Conservation (phyloP, 352 stramenopile genomes). For the Saprolegnia parasitica region DNA sequence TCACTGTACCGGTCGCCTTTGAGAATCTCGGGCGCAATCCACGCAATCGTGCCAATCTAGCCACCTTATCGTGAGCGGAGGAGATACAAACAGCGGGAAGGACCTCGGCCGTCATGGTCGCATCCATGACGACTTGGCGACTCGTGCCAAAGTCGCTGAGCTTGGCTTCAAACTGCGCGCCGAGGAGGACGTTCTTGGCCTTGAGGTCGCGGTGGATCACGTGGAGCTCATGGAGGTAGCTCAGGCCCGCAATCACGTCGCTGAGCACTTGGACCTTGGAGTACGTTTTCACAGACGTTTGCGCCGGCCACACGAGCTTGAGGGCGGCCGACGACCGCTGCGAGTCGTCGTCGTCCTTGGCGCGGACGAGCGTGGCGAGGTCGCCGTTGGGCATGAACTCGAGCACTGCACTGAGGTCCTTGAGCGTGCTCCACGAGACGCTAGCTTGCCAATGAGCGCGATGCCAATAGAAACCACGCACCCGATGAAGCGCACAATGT, state of each 20-base stretch:
- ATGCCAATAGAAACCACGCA: too few species aligned
- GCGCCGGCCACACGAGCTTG: conserved; percentile 18
- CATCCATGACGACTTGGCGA: conserved; percentile 31
- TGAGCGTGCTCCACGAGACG: conserved; percentile 47
- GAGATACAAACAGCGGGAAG: not conserved
- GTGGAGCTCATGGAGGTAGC: conserved; percentile 21
- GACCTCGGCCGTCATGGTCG: conserved; percentile 31
- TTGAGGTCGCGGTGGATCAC: conserved; percentile 61
- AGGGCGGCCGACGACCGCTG: not conserved
- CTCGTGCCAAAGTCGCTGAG: conserved; percentile 82
- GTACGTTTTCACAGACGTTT: not conserved
- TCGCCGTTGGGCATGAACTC: conserved; percentile 49
- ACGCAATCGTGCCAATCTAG: conserved; percentile 28
- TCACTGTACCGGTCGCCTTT: conserved; percentile 22
- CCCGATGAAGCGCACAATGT: conserved; percentile 51
- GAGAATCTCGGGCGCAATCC: conserved; percentile 28
- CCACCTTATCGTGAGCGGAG: not conserved
- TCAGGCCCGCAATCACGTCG: conserved; percentile 20
- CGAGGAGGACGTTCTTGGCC: conserved; percentile 72
- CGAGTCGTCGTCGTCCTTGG: not conserved
- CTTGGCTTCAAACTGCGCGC: conserved; percentile 51
- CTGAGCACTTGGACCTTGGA: conserved; percentile 27
- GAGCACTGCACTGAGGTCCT: conserved; percentile 50
- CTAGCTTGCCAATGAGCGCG: too few species aligned
- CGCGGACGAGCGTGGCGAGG: conserved; percentile 29